These are phyloP conservation scores for Colletotrichum musicola DNA, from an alignment of 2,329 filamentous ascomycete genomes.

Conservation along the genomic window DNA sequence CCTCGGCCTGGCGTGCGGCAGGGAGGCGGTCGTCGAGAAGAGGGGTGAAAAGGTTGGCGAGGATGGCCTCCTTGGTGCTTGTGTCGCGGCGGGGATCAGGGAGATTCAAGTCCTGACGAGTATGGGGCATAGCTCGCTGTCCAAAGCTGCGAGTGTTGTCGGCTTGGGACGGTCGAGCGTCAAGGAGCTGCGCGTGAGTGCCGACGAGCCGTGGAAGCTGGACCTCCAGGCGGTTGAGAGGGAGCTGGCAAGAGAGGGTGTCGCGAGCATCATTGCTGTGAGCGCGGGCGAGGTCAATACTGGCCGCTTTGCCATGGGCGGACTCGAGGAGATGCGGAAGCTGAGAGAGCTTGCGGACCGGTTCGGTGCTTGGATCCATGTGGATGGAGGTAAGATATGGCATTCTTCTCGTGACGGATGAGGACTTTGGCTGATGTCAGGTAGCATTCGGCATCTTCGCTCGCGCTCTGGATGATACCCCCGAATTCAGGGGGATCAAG, in stretches of 20 bases:
- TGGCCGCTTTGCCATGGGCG: constrained; percentile 77
- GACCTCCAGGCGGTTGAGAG: constrained; percentile 75
- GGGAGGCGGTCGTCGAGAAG: constrained; percentile 72
- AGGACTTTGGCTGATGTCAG: constrained; percentile 3
- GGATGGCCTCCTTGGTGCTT: constrained; percentile 76
- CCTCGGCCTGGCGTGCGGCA: constrained; percentile 75
- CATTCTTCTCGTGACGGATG: background rate
- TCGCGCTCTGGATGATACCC: constrained; percentile 69
- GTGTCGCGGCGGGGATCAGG: constrained; percentile 71
- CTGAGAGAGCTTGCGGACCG: constrained; percentile 78
- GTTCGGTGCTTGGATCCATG: constrained; percentile 87
- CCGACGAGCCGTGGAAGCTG: constrained; percentile 74
- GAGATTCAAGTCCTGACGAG: constrained; percentile 84
- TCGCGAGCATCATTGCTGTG: constrained; percentile 82
- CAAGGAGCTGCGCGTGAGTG: constrained; percentile 66
- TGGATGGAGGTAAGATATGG: constrained; percentile 75
- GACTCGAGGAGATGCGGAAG: constrained; percentile 67
- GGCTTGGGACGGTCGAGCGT: constrained; percentile 81
- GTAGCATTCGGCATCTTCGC: constrained; percentile 87
- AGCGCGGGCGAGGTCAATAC: constrained; percentile 94
- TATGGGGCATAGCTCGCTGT: constrained; percentile 84
- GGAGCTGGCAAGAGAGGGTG: constrained; percentile 64
- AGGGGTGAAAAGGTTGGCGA: constrained; percentile 70
- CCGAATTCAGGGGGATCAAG: constrained; percentile 68
- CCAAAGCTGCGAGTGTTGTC: constrained; percentile 85